These are phyloP conservation scores for Dacryopinax spathularia DNA, from an alignment of 768 basidiomycete genomes.

Conservation along the genomic window DNA sequence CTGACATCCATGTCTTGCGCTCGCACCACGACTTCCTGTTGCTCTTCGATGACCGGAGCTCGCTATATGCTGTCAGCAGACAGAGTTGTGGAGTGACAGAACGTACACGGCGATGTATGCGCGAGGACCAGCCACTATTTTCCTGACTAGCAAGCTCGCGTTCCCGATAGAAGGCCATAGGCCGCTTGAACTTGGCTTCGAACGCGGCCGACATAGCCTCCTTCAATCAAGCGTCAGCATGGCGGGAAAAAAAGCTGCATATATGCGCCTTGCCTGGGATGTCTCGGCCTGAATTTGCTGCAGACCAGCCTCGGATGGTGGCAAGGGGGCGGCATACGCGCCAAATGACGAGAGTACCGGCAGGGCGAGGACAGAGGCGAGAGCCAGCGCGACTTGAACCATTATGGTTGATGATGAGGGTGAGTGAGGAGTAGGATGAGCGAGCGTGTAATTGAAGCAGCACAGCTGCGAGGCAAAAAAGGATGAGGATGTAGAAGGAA, in stretches of 20 bases:
- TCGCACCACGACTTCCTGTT: too few relatives aligned
- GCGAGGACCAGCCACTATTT: background rate
- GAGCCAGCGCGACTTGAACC: background rate
- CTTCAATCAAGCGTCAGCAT: background rate
- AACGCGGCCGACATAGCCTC: background rate
- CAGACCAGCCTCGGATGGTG: background rate
- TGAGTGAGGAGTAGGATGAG: background rate
- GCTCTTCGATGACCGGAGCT: background rate
- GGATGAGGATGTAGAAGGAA: background rate
- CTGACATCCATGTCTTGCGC: too few relatives aligned
- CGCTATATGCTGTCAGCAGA: background rate
- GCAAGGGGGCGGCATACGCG: background rate
- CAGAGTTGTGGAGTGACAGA: background rate
- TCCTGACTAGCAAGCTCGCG: background rate
- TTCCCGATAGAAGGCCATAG: background rate
- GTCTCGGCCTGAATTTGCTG: background rate
- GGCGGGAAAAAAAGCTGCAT: background rate
- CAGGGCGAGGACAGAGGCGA: background rate
- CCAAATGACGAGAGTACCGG: background rate
- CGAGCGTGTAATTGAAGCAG: background rate
- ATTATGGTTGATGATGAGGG: background rate
- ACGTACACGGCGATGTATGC: background rate
- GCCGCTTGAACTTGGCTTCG: background rate
- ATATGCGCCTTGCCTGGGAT: background rate
- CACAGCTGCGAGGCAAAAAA: background rate